Evolutionary conservation across 495 filamentous ascomycete genomes (phyloP).

Genomic region (Aspergillus homomorphus): DNA sequence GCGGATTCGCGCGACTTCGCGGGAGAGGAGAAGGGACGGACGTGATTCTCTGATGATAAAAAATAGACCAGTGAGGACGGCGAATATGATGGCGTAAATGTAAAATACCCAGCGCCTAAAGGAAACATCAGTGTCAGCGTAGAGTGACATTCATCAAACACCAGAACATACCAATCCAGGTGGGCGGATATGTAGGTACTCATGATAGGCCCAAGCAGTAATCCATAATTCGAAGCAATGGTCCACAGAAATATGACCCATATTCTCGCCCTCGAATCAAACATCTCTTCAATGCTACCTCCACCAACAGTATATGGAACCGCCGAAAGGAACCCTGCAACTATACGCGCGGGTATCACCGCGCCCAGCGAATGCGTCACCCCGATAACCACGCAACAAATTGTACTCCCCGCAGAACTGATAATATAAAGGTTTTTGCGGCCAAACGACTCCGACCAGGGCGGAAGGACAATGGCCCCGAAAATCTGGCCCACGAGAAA

Average conservation of each 20-base stretch:
- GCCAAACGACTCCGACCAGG: constrained; percentile 49
- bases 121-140: not conserved
- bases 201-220: constrained; percentile 42
- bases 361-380: constrained; percentile 27
- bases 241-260: constrained; percentile 47
- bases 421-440: constrained; percentile 46
- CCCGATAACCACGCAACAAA: constrained; percentile 43
- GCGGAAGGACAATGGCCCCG: constrained; percentile 47
- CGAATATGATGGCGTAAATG: constrained; percentile 33
- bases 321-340: constrained; percentile 45
- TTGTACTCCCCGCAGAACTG: constrained; percentile 35
- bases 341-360: constrained; percentile 37
- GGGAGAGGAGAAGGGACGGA: constrained; percentile 34
- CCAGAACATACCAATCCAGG: constrained; percentile 26
- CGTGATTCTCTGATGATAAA: constrained; percentile 38
- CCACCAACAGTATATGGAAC: constrained; percentile 46
- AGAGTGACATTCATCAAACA: not conserved
- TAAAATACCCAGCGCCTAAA: constrained; percentile 45
- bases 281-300: constrained; percentile 52
- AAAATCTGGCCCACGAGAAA: constrained; percentile 47
- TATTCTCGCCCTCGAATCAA: constrained; percentile 36
- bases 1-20: constrained; percentile 24
- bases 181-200: constrained; percentile 33
- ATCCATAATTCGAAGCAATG: constrained; percentile 35
- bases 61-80: constrained; percentile 23